Conservation (phyloP, 495 filamentous ascomycete species). For the Podospora pseudopauciseta region DNA sequence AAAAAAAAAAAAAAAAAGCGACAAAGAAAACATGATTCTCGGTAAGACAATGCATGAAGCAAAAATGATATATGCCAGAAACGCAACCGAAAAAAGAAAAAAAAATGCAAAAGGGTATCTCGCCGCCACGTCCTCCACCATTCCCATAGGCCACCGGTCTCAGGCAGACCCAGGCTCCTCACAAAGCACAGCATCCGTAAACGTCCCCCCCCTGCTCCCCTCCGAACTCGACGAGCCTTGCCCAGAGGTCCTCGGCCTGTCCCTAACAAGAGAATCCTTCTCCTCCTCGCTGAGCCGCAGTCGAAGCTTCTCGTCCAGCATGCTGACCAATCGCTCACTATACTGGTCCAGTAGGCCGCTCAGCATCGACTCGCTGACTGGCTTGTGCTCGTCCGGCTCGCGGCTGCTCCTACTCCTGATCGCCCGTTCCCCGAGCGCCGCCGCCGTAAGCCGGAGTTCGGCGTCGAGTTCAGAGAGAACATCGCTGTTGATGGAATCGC, state of each 20-base stretch:
- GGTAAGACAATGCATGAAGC: neutral
- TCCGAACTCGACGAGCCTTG: constrained; percentile 24
- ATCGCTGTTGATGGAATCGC: constrained; percentile 60
- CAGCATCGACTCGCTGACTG: constrained; percentile 56
- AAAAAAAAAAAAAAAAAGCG: neutral
- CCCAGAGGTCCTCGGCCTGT: constrained; percentile 30
- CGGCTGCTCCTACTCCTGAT: constrained; percentile 37
- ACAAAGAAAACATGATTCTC: neutral
- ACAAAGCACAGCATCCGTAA: constrained; percentile 12
- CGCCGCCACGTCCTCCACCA: neutral
- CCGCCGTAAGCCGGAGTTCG: constrained; percentile 71
- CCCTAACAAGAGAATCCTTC: constrained; percentile 21
- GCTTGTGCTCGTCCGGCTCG: constrained; percentile 25
- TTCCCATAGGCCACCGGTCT: neutral
- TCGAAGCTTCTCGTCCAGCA: constrained; percentile 67
- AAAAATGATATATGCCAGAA: neutral
- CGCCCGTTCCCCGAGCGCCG: constrained; percentile 61
- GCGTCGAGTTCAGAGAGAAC: constrained; percentile 69
- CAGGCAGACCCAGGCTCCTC: constrained; percentile 14
- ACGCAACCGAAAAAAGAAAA: neutral
- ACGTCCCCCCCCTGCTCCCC: constrained; percentile 11
- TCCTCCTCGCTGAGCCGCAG: constrained; percentile 34
- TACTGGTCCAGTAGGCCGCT: constrained; percentile 66
- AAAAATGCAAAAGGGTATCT: neutral
- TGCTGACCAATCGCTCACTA: constrained; percentile 61